Evolutionary conservation across 169 alveolate genomes (phyloP).

Genomic region (Cryptosporidium ryanae): DNA sequence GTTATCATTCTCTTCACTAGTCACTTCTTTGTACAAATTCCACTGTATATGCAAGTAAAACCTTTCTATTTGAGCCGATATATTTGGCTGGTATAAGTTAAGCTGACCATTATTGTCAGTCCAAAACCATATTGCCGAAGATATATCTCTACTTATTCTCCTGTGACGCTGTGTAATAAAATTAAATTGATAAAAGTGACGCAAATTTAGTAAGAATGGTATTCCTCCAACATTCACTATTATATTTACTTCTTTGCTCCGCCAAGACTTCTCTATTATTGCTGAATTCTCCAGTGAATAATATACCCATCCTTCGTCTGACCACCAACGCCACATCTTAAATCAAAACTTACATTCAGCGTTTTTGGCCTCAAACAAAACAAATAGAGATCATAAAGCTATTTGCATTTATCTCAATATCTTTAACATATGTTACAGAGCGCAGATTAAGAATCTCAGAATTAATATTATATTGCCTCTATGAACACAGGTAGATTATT

Average conservation of each 20-base stretch:
- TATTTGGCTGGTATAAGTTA: constrained; percentile 65
- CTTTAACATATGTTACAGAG: no score
- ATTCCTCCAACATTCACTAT: constrained; percentile 72
- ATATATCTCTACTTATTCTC: constrained; percentile 70
- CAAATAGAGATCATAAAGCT: no score
- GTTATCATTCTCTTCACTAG: background rate
- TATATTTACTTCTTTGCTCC: constrained; percentile 63
- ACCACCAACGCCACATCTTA: constrained; percentile 75
- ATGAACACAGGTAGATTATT: no score
- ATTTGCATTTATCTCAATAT: no score
- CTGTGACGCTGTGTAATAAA: constrained; percentile 73
- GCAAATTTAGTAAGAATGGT: constrained; percentile 62
- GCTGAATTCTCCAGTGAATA: constrained; percentile 72
- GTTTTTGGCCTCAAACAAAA: no score
- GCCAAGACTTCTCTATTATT: constrained; percentile 70
- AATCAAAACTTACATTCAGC: no score
- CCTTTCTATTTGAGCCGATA: constrained; percentile 72
- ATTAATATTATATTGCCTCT: no score
- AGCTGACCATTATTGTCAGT: constrained; percentile 61
- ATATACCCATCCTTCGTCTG: constrained; percentile 73
- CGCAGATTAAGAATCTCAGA: no score
- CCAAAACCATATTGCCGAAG: constrained; percentile 74
- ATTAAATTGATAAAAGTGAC: constrained; percentile 70
- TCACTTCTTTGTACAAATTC: constrained; percentile 39
- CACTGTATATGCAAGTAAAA: constrained; percentile 69